Percentiles rank a stretch among this genome's conserved stretches.
Conservation (phyloP, 352 stramenopile species). For the Phytopythium oedochilum region DNA sequence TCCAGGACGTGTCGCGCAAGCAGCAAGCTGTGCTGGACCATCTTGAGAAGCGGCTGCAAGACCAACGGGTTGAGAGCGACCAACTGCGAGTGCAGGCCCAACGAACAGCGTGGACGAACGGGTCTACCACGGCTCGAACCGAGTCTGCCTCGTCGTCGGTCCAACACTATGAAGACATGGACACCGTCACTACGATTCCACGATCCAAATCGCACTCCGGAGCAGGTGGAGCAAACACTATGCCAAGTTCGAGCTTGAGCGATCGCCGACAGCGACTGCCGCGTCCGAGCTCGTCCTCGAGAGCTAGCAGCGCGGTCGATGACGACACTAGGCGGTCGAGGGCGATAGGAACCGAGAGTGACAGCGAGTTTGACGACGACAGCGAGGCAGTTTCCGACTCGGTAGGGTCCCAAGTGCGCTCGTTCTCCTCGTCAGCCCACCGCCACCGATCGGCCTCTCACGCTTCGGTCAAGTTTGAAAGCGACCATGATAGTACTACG, state of each 20-base stretch:
- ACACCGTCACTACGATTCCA: slow-evolving; percentile 9
- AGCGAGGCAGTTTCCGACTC: slow-evolving; percentile 24
- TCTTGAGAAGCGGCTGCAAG: slow-evolving; percentile 49
- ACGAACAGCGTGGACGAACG: slow-evolving; percentile 10
- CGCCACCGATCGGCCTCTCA: neutral
- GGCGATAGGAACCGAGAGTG: slow-evolving; percentile 12
- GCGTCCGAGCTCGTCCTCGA: neutral
- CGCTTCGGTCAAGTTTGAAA: neutral
- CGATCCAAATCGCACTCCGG: slow-evolving; percentile 28
- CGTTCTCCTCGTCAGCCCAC: neutral
- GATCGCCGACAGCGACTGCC: neutral
- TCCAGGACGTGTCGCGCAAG: slow-evolving; percentile 53
- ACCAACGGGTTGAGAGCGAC: slow-evolving; percentile 56
- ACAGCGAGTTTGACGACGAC: slow-evolving; percentile 42
- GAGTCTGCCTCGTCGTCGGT: neutral
- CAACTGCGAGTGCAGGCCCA: slow-evolving; percentile 42
- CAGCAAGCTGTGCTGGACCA: slow-evolving; percentile 47
- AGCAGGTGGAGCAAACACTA: neutral
- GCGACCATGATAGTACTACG: neutral
- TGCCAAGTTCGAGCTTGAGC: neutral
- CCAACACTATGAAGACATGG: neutral
- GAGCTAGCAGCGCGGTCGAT: neutral
- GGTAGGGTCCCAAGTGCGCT: neutral
- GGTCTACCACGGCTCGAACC: neutral
- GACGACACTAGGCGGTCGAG: slow-evolving; percentile 1